Percentiles rank a stretch among this genome's conserved stretches.
phyloP scores from a whole-genome alignment of 345 rosid species.

The Euphorbia tirucalli region DNA sequence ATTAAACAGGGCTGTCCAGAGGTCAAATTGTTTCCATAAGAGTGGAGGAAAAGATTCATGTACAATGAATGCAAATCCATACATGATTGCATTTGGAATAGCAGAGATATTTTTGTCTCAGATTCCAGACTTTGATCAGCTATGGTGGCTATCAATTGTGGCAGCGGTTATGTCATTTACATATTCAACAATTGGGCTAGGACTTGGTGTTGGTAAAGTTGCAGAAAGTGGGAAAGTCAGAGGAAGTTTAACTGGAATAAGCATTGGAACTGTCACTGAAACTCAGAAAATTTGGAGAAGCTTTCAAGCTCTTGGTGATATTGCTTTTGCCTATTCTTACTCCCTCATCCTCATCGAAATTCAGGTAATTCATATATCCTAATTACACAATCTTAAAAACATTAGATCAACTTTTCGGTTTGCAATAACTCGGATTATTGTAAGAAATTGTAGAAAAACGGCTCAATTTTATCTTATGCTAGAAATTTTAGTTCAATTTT shows the following conservation, averaged over 20 bases:
- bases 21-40: constrained; percentile 55
- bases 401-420: no score
- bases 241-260: constrained; percentile 79
- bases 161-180: constrained; percentile 97
- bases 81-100: constrained; percentile 72
- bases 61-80: constrained; percentile 47
- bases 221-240: constrained; percentile 47
- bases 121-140: constrained; percentile 79
- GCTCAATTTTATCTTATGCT: no score
- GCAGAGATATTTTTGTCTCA: constrained; percentile 60
- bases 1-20: constrained; percentile 61
- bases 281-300: constrained; percentile 75
- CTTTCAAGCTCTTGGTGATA: constrained; percentile 87
- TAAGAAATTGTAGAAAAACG: no score
- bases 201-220: constrained; percentile 79
- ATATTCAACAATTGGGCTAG: constrained; percentile 83
- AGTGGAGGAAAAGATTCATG: constrained; percentile 47
- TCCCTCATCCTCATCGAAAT: constrained; percentile 81
- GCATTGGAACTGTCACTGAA: constrained; percentile 50
- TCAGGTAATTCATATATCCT: constrained; percentile 44
- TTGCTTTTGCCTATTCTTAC: constrained; percentile 89
- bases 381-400: no score
- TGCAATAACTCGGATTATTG: no score
- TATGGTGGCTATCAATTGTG: constrained; percentile 89
- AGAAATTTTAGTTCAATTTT: no score